These are phyloP conservation scores for Anastatica hierochuntica DNA, from an alignment of 345 rosid genomes.

Conservation along the genomic window DNA sequence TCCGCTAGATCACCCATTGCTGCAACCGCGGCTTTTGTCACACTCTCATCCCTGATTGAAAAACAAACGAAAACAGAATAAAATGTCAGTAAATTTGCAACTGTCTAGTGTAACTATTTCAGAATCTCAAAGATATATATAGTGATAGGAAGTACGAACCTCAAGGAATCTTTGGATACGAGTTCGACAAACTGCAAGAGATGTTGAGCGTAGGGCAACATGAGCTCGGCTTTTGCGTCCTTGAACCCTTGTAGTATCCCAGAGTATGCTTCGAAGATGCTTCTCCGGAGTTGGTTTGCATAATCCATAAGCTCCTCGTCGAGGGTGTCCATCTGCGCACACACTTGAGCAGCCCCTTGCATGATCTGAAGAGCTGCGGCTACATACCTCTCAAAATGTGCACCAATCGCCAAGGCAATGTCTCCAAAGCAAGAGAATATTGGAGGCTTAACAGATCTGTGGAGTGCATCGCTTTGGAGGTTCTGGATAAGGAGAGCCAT, in stretches of 20 bases:
- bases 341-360: slow-evolving; percentile 77
- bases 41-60: slow-evolving; percentile 62
- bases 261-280: slow-evolving; percentile 90
- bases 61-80: background rate
- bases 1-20: slow-evolving; percentile 96
- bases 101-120: background rate
- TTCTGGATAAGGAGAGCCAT: slow-evolving; percentile 64
- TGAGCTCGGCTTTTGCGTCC: slow-evolving; percentile 60
- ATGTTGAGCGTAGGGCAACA: slow-evolving; percentile 77
- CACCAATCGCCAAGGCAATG: slow-evolving; percentile 80
- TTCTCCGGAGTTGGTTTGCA: slow-evolving; percentile 66
- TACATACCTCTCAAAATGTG: slow-evolving; percentile 64
- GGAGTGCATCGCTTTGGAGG: slow-evolving; percentile 65
- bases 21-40: slow-evolving; percentile 82
- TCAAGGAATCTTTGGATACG: slow-evolving; percentile 55
- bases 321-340: slow-evolving; percentile 50
- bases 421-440: slow-evolving; percentile 92
- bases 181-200: slow-evolving; percentile 73
- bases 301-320: slow-evolving; percentile 86
- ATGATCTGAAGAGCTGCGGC: slow-evolving; percentile 54
- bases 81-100: background rate
- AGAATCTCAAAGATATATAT: background rate
- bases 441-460: slow-evolving; percentile 93
- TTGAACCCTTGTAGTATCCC: slow-evolving; percentile 95
- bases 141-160: slow-evolving; percentile 28